Evolutionary conservation across 2,329 filamentous ascomycete genomes (phyloP).

Genomic region (Colletotrichum sp.): DNA sequence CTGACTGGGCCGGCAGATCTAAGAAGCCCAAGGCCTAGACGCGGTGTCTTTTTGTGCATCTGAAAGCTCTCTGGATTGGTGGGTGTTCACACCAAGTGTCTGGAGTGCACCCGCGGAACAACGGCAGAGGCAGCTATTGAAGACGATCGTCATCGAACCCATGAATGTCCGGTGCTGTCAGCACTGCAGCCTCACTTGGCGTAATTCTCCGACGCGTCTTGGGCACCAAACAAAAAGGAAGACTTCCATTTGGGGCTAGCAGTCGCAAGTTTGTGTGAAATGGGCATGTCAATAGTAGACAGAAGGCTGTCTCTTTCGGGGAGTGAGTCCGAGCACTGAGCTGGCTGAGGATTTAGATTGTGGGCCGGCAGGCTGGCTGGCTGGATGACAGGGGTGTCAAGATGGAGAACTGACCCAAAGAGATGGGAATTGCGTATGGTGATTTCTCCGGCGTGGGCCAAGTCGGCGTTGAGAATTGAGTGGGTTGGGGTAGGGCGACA

Average conservation of each 20-base stretch:
- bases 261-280: neutral
- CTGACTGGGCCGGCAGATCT: neutral
- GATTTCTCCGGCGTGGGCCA: neutral
- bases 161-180: neutral
- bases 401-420: neutral
- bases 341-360: neutral
- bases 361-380: neutral
- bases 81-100: neutral
- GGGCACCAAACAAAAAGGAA: neutral
- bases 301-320: neutral
- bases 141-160: neutral
- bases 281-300: neutral
- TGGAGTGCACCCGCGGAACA: neutral
- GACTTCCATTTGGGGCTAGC: neutral
- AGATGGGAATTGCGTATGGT: neutral
- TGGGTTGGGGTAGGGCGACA: neutral
- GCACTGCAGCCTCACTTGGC: neutral
- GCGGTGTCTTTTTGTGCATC: neutral
- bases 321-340: neutral
- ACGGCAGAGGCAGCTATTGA: neutral
- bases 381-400: neutral
- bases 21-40: neutral
- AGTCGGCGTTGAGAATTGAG: neutral
- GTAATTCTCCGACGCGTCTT: slow-evolving; percentile 8
- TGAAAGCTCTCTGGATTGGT: neutral